Conservation (phyloP, 2,329 filamentous ascomycete genomes). For the Cordyceps javanica region DNA sequence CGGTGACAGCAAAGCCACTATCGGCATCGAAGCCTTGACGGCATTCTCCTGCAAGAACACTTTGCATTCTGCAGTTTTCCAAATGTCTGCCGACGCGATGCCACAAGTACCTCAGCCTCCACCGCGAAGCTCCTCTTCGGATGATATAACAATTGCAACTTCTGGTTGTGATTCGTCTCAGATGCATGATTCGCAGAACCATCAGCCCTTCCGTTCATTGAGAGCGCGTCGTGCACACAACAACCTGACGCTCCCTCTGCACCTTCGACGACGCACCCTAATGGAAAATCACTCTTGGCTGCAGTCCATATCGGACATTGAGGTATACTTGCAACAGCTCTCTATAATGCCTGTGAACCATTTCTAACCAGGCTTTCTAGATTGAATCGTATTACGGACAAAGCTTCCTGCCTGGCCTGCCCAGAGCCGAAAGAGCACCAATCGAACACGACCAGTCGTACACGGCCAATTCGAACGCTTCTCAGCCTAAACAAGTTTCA, state of each 20-base stretch:
- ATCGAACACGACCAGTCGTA: background rate
- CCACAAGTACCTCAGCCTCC: background rate
- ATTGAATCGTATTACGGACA: background rate
- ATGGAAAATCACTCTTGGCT: slow-evolving; percentile 15
- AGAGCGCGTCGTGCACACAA: slow-evolving; percentile 17
- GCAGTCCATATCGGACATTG: slow-evolving; percentile 16
- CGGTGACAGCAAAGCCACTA: background rate
- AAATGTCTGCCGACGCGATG: background rate
- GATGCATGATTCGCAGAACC: background rate
- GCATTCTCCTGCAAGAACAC: background rate
- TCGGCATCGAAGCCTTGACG: background rate
- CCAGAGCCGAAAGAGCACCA: background rate
- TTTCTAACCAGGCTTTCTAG: background rate
- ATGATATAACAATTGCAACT: background rate
- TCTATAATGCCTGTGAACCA: background rate
- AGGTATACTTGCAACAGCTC: slow-evolving; percentile 8
- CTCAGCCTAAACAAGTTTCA: background rate
- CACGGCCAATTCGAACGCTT: background rate
- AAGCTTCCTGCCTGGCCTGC: background rate
- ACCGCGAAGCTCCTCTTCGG: background rate
- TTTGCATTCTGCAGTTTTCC: background rate
- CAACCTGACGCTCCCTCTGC: background rate
- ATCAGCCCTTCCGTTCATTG: slow-evolving; percentile 1
- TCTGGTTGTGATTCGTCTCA: background rate
- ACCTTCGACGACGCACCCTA: background rate